Conservation (phyloP, 1,284 basidiomycete genomes). For the Wolfiporia cocos region DNA sequence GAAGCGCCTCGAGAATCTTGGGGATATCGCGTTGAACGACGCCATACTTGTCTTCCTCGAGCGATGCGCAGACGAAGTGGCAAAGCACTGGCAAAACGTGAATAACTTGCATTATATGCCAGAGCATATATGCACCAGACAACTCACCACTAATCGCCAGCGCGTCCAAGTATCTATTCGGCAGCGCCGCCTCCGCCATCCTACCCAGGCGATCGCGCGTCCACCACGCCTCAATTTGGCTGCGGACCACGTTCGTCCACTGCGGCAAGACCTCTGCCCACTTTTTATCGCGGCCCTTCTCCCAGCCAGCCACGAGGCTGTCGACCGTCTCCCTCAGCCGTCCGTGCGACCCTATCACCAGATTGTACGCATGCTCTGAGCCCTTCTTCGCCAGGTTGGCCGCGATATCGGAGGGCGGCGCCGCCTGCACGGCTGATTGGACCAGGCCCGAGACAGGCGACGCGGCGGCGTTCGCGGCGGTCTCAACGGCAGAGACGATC, state of each 20-base stretch:
- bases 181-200: conserved; percentile 46
- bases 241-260: too few relatives aligned
- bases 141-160: conserved; percentile 50
- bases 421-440: conserved; percentile 36
- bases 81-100: conserved; percentile 48
- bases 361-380: too few relatives aligned
- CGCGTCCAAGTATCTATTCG: conserved; percentile 53
- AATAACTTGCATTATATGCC: neutral
- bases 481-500: conserved; percentile 42
- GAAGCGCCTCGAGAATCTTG: conserved; percentile 68
- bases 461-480: conserved; percentile 34
- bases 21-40: conserved; percentile 81
- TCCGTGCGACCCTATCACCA: conserved; percentile 12
- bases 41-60: conserved; percentile 77
- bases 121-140: neutral
- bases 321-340: conserved; percentile 11
- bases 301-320: too few relatives aligned
- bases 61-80: conserved; percentile 62
- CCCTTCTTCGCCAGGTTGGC: conserved; percentile 16
- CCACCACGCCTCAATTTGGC: conserved; percentile 48
- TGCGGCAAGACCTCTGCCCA: too few relatives aligned
- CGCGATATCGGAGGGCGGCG: conserved; percentile 21
- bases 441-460: conserved; percentile 56
- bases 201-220: conserved; percentile 46
- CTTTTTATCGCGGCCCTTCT: too few relatives aligned